Evolutionary conservation across 129 eudicot genomes (phyloP).

Genomic region (sunflower (Helianthus annuus)): HanXRQr2.0-SUNRISE NC_035434.2:8004793-8005292

Average conservation of each 20-base stretch:
- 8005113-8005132: not conserved
- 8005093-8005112: constrained; percentile 30
- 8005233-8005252: constrained; percentile 74
- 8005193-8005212: constrained; percentile 56
- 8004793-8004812: too few relatives aligned
- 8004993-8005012: not conserved
- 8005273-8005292: constrained; percentile 80
- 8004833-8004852: too few relatives aligned
- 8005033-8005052: constrained; percentile 1
- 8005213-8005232: constrained; percentile 55
- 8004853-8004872: too few relatives aligned
- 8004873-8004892: too few relatives aligned
- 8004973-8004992: constrained; percentile 6
- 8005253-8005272: constrained; percentile 48
- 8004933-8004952: not conserved
- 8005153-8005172: constrained; percentile 77
- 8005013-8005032: not conserved
- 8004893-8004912: not conserved
- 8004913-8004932: not conserved
- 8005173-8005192: constrained; percentile 62
- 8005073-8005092: constrained; percentile 9
- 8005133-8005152: constrained; percentile 72
- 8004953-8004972: not conserved
- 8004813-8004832: too few relatives aligned
- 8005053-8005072: not conserved